These are phyloP conservation scores for Ambrosiella beaveri DNA, from an alignment of 2,329 filamentous ascomycete species.

Conservation along the genomic window DNA sequence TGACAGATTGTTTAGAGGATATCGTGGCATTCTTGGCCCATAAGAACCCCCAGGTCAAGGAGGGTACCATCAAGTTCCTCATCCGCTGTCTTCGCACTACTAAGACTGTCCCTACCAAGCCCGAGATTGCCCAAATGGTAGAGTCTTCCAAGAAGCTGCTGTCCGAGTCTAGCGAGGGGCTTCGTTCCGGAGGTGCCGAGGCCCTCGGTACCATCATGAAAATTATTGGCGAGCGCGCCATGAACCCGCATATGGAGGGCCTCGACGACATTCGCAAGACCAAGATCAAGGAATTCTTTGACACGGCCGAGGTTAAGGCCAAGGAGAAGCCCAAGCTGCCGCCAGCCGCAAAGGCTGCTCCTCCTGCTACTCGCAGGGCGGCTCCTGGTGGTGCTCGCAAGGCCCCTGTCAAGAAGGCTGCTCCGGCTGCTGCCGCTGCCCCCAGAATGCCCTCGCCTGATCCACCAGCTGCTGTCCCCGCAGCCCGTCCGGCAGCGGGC, in stretches of 20 bases:
- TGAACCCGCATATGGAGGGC: constrained; percentile 82
- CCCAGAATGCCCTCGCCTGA: constrained; percentile 16
- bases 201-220: constrained; percentile 93
- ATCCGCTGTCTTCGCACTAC: constrained; percentile 73
- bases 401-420: constrained; percentile 28
- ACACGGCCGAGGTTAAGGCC: constrained; percentile 35
- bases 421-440: constrained; percentile 20
- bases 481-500: constrained; percentile 41
- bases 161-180: constrained; percentile 69
- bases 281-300: constrained; percentile 87
- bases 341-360: constrained; percentile 36
- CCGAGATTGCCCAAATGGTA: constrained; percentile 71
- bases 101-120: constrained; percentile 63
- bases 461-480: constrained; percentile 30
- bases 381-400: constrained; percentile 26
- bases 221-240: constrained; percentile 89
- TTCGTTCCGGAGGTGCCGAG: constrained; percentile 80
- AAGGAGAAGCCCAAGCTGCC: constrained; percentile 65
- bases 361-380: constrained; percentile 29
- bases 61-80: constrained; percentile 87
- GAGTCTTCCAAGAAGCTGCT: constrained; percentile 79
- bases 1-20: constrained; percentile 83
- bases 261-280: constrained; percentile 89
- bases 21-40: constrained; percentile 68
- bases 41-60: constrained; percentile 97